A percentile compares a stretch with the other conserved stretches of the same genome.
Conservation (phyloP, 1,284 basidiomycete species). For the Trametes versicolor region DNA sequence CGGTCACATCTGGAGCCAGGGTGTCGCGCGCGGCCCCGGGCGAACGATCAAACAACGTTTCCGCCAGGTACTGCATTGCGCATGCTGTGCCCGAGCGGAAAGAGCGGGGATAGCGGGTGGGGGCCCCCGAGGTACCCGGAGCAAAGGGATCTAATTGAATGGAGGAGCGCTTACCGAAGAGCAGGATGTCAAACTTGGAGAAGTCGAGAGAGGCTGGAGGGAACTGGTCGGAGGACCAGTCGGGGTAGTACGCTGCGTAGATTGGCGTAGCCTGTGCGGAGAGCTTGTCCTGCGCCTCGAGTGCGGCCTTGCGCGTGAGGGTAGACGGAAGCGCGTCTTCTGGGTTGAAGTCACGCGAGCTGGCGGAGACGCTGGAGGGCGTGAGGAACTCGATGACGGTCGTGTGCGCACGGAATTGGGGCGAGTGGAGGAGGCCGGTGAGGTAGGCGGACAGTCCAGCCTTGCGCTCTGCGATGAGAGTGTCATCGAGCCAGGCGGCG, state of each 20-base stretch:
- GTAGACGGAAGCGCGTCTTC: conserved; percentile 58
- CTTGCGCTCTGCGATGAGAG: conserved; percentile 62
- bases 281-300: conserved; percentile 35
- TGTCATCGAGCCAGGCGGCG: conserved; percentile 62
- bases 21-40: conserved; percentile 10
- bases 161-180: conserved; percentile 56
- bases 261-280: conserved; percentile 39
- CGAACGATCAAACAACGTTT: neutral
- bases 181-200: conserved; percentile 75
- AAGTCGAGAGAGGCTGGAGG: conserved; percentile 78
- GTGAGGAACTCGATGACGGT: conserved; percentile 53
- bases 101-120: conserved; percentile 11
- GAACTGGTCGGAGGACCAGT: conserved; percentile 68
- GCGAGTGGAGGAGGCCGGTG: conserved; percentile 47
- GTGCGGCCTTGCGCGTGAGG: conserved; percentile 53
- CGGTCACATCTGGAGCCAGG: conserved; percentile 11
- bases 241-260: conserved; percentile 69
- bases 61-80: conserved; percentile 11
- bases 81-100: conserved; percentile 12
- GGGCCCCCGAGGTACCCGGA: neutral
- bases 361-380: conserved; percentile 33
- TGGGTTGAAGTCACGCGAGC: conserved; percentile 44
- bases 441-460: conserved; percentile 56
- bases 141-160: neutral
- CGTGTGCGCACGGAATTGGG: conserved; percentile 45